Conservation (phyloP, 2,329 filamentous ascomycete species). For the Colletotrichum incanum region DNA sequence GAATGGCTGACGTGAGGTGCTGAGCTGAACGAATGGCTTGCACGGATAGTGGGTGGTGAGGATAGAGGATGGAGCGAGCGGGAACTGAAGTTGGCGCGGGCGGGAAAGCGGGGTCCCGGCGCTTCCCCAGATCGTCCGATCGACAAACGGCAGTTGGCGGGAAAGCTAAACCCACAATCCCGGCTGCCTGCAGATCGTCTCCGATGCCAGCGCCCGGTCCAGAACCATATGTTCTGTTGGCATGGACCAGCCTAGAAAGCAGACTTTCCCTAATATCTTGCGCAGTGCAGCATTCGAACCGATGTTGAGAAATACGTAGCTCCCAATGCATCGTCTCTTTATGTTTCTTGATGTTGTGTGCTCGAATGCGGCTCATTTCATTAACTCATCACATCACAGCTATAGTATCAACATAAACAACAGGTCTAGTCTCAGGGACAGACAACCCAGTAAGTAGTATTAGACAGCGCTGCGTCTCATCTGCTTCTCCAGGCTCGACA, state of each 20-base stretch:
- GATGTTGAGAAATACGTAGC: not conserved
- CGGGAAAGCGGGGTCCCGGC: conserved; percentile 34
- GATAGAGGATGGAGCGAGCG: not conserved
- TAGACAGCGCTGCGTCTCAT: conserved; percentile 33
- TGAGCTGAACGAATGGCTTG: not conserved
- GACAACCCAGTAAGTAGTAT: conserved; percentile 15
- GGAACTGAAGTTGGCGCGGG: conserved; percentile 16
- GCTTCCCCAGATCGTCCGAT: conserved; percentile 39
- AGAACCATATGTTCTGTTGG: not conserved
- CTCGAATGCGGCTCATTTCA: not conserved
- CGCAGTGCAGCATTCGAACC: not conserved
- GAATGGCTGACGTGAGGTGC: not conserved
- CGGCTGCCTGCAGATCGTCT: conserved; percentile 24
- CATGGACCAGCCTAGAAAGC: not conserved
- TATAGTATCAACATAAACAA: not conserved
- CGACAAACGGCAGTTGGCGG: conserved; percentile 20
- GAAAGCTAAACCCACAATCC: conserved; percentile 20
- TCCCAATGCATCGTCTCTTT: not conserved
- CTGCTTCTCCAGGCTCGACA: conserved; percentile 13
- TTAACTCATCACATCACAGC: not conserved
- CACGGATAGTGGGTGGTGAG: not conserved
- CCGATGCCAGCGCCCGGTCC: not conserved
- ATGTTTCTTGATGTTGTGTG: not conserved
- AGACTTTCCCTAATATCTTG: not conserved
- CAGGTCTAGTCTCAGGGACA: not conserved